Percentiles rank a stretch among this genome's conserved stretches.
Conservation (phyloP, 768 basidiomycete genomes). For the Russula abietina region DNA sequence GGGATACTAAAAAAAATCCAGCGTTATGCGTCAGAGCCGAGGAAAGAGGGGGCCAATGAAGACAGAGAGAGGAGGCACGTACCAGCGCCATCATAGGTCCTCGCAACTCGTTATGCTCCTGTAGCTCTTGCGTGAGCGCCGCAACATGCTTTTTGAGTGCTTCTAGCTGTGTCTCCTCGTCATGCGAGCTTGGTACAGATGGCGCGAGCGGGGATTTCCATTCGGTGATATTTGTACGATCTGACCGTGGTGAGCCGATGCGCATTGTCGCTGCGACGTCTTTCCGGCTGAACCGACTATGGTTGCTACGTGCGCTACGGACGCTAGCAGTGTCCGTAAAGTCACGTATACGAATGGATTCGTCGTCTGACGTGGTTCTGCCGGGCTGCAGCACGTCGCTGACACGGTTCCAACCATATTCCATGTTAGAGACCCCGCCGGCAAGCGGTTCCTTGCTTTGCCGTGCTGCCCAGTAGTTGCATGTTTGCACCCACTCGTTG, state of each 20-base stretch:
- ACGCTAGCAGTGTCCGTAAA: constrained; percentile 64
- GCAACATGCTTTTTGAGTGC: constrained; percentile 77
- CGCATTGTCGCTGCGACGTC: constrained; percentile 63
- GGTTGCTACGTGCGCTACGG: constrained; percentile 66
- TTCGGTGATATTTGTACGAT: constrained; percentile 77
- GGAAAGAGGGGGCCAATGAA: constrained; percentile 3
- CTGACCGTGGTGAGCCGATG: constrained; percentile 64
- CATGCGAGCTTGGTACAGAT: constrained; percentile 73
- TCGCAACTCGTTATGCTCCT: constrained; percentile 76
- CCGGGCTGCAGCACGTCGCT: constrained; percentile 45
- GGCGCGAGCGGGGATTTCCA: constrained; percentile 92
- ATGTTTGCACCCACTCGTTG: constrained; percentile 96
- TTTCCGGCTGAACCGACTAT: constrained; percentile 68
- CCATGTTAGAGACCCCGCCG: constrained; percentile 98
- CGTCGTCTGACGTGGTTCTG: constrained; percentile 55
- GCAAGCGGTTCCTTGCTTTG: constrained; percentile 91
- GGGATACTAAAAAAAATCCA: constrained; percentile 52
- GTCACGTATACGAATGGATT: constrained; percentile 43
- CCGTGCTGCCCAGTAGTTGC: constrained; percentile 99
- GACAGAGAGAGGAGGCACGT: constrained; percentile 25
- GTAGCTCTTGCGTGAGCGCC: constrained; percentile 70
- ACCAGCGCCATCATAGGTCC: constrained; percentile 81
- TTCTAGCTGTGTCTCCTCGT: constrained; percentile 91
- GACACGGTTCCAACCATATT: constrained; percentile 94
- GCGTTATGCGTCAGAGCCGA: constrained; percentile 13